A percentile compares a stretch with the other conserved stretches of the same genome.
Conservation (phyloP, 176 grass and related monocot genomes). For the Eragrostis nindensis region DNA sequence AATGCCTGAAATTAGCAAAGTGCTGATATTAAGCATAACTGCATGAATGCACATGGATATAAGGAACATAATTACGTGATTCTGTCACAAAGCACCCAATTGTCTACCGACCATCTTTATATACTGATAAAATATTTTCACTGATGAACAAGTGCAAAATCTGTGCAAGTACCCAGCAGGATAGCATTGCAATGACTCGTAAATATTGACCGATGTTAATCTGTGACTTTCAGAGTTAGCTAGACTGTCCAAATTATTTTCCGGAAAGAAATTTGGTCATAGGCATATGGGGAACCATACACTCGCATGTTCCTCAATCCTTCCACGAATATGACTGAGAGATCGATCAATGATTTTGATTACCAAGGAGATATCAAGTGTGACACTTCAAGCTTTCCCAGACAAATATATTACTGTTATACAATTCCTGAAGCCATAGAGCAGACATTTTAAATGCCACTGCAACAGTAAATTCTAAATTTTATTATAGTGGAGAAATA, state of each 20-base stretch:
- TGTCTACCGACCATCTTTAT: neutral
- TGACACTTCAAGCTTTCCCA: too few relatives aligned
- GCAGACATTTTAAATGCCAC: neutral
- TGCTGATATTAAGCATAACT: neutral
- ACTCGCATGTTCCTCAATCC: neutral
- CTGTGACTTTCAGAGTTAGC: neutral
- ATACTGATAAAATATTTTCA: too few relatives aligned
- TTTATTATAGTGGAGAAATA: slow-evolving; percentile 24
- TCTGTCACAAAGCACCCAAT: neutral
- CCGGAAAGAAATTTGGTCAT: neutral
- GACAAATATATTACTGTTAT: neutral
- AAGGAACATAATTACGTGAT: neutral
- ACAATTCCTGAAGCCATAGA: neutral
- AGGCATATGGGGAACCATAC: neutral
- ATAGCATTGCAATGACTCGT: neutral
- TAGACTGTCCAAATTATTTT: neutral
- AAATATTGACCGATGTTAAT: neutral
- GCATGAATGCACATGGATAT: neutral
- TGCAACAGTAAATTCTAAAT: neutral
- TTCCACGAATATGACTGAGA: neutral
- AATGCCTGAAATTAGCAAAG: slow-evolving; percentile 20
- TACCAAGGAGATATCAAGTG: too few relatives aligned
- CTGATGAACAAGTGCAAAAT: neutral
- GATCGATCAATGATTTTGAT: too few relatives aligned
- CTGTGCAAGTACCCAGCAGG: neutral